Evolutionary conservation across 352 stramenopile genomes (phyloP), one percentile per base, ranked within the genome.

Genomic region (Phytophthora kernoviae): DNA sequence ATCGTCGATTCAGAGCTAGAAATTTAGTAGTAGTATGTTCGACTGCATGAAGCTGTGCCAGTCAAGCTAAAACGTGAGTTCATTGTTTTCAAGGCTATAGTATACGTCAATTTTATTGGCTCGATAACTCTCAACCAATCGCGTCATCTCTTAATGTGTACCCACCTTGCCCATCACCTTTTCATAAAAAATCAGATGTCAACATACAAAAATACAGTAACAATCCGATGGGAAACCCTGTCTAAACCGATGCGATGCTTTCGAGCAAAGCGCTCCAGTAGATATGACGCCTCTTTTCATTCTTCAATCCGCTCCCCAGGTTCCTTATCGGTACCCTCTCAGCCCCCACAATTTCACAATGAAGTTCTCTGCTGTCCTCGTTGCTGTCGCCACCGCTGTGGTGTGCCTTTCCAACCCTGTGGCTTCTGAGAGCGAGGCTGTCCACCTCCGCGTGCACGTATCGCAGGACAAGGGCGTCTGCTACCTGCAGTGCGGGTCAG

Each of bases 291-390:
- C 14, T n/a, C 33, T n/a, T 39, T n/a, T 39, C 33, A 39, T 14
- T 39, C 33, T 39, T 39, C 33, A 39, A 39, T 39, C 33, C 33
- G 33, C 33, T 39, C 33, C 10, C 4, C 11, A 30, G 24, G 6
- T 6, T 30, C 24, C 24, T 30, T 30, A 7, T 39, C 33, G 11
- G 33, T n/a, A 5, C 33, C 33, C 14, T 39, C 9, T 39, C 33
- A 39, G 33, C 33, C 33, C 14, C 33, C 24, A 30, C 24, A 30
- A 30, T 6, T 6, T 30, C 24, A 30, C 24, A 30, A 79, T 79
- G 70, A 76, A 76, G 62, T 61, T 70, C 56, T 71, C 66, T 1
- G 52, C 57, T 34, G 40, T 68, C n/a, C 30, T 77, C 54, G 51
- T 57, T 17, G 58, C 58, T 22, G 34, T 59, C 22, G 50, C 56